These are phyloP conservation scores for Ophiostoma piceae DNA, from an alignment of 2,329 filamentous ascomycete genomes.

Conservation along the genomic window DNA sequence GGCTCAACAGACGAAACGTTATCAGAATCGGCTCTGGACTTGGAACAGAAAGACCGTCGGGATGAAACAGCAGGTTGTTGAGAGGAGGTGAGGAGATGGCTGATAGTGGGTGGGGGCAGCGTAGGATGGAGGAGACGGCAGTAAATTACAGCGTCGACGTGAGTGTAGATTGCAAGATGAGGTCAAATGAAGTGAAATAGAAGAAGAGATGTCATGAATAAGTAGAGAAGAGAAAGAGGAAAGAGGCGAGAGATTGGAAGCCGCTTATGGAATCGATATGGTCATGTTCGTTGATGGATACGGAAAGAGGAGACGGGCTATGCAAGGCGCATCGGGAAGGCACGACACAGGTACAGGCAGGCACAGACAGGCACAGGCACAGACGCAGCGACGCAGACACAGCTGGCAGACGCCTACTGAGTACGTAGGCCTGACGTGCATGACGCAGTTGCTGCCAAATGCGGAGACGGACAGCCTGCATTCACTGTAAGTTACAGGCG, in stretches of 20 bases:
- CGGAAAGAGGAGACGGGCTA: background rate
- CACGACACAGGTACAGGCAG: background rate
- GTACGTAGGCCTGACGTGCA: background rate
- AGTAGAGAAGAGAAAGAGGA: background rate
- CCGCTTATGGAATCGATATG: background rate
- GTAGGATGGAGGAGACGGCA: constrained; percentile 7
- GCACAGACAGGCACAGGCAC: background rate
- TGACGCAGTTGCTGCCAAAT: constrained; percentile 8
- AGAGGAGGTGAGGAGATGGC: background rate
- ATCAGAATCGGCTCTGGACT: background rate
- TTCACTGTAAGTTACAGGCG: background rate
- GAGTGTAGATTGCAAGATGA: background rate
- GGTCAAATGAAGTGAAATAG: background rate
- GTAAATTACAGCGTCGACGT: background rate
- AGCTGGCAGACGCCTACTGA: background rate
- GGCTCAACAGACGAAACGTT: background rate
- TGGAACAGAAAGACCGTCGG: constrained; percentile 1
- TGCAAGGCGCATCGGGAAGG: constrained; percentile 9
- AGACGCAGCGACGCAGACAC: background rate
- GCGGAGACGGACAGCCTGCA: background rate
- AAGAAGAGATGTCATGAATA: background rate
- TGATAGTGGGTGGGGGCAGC: constrained; percentile 1
- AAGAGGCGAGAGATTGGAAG: background rate
- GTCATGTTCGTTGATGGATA: background rate
- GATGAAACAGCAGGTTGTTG: background rate